Percentiles rank a stretch among this genome's conserved stretches.
These are phyloP conservation scores for Rutidosis leptorrhynchoides DNA, from an alignment of 129 eudicot genomes.

Conservation along the genomic window DNA sequence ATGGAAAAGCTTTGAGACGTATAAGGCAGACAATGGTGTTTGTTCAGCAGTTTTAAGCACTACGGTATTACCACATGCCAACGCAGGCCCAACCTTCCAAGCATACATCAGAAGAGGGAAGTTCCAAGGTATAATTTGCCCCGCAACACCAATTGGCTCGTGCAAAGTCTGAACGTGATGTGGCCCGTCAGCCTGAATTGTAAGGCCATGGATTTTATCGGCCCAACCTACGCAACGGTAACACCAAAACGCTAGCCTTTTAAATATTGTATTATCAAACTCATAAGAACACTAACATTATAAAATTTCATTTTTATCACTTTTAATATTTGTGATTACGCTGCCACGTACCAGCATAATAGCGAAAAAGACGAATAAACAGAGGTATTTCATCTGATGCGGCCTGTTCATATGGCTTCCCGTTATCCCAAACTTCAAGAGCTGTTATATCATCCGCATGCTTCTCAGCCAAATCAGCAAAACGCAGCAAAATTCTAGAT, in stretches of 20 bases:
- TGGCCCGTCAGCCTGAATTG: conserved; percentile 73
- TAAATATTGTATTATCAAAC: neutral
- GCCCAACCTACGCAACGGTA: conserved; percentile 62
- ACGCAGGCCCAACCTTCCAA: conserved; percentile 85
- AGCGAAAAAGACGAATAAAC: conserved; percentile 61
- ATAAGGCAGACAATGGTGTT: conserved; percentile 75
- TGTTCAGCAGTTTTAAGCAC: conserved; percentile 83
- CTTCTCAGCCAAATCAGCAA: conserved; percentile 83
- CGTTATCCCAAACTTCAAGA: conserved; percentile 88
- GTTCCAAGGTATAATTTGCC: conserved; percentile 83
- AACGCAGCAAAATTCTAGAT: conserved; percentile 54
- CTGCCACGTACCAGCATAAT: conserved; percentile 69
- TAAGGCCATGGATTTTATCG: conserved; percentile 74
- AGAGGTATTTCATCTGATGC: conserved; percentile 56
- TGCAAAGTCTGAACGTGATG: conserved; percentile 65
- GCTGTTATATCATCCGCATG: conserved; percentile 73
- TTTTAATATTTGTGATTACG: neutral
- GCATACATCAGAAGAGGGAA: conserved; percentile 75
- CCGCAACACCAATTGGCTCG: conserved; percentile 82
- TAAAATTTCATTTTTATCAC: neutral
- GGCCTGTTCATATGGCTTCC: conserved; percentile 78
- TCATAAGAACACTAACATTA: neutral
- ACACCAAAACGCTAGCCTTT: conserved; percentile 17
- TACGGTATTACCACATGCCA: conserved; percentile 75
- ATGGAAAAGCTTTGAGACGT: conserved; percentile 58